Conservation (phyloP, 2,329 filamentous ascomycete species). For the Claviceps maximensis region DNA sequence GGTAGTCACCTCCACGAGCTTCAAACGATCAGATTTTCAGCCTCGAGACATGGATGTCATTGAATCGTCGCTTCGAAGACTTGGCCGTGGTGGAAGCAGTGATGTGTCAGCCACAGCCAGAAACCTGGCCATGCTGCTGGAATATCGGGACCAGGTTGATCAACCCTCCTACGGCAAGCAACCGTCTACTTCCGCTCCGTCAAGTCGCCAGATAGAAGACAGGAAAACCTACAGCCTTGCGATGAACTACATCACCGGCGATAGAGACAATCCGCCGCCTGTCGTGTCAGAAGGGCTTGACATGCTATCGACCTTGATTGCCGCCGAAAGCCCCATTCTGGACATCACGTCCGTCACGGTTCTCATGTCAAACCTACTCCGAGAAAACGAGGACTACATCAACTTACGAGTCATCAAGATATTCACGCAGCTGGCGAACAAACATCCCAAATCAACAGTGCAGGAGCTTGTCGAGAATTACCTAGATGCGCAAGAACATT, state of each 20-base stretch:
- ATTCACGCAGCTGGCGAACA: constrained; percentile 46
- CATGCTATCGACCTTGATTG: constrained; percentile 44
- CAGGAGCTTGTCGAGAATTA: constrained; percentile 55
- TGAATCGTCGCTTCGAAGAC: constrained; percentile 32
- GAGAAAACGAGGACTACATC: constrained; percentile 58
- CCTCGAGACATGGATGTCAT: constrained; percentile 29
- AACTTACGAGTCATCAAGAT: constrained; percentile 55
- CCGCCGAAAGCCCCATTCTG: constrained; percentile 40
- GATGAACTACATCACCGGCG: constrained; percentile 46
- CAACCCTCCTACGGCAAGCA: constrained; percentile 23
- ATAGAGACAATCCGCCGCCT: constrained; percentile 48
- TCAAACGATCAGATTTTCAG: constrained; percentile 35
- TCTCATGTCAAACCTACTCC: constrained; percentile 49
- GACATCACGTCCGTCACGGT: constrained; percentile 54
- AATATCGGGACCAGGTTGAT: constrained; percentile 41
- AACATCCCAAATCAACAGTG: constrained; percentile 48
- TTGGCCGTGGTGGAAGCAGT: constrained; percentile 24
- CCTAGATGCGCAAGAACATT: constrained; percentile 47
- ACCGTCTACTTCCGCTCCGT: constrained; percentile 23
- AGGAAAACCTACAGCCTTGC: constrained; percentile 49
- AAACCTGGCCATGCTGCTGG: constrained; percentile 42
- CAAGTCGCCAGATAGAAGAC: constrained; percentile 41
- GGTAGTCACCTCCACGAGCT: constrained; percentile 43
- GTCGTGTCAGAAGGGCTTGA: constrained; percentile 54
- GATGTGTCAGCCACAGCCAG: constrained; percentile 39